Evolutionary conservation across 2,329 filamentous ascomycete genomes (phyloP), one percentile per base, ranked within the genome.

Genomic region (Blastomyces emzantsi): DNA sequence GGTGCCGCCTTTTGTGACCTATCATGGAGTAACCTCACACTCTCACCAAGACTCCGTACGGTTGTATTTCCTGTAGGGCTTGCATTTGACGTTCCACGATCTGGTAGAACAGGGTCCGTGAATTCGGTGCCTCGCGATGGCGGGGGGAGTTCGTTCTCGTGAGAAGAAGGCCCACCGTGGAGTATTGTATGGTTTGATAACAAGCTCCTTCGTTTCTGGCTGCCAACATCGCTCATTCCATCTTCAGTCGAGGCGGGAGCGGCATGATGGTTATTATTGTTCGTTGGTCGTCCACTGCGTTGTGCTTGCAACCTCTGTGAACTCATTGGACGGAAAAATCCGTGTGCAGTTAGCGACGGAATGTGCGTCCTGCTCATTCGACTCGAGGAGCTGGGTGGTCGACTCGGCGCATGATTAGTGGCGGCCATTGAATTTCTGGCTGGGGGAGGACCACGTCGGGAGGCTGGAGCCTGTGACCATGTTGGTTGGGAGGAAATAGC

Each of bases 311-410:
- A 81, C 74, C 91, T 89, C 74, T 96, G 92, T 30, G 93, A 96
- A 78, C 92, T 97, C 91, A 99, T 96, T 49, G 94, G 94, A 28
- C 88, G 89, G 73, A 96, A 96, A 79, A 99, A 97, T 62, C 90
- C 93, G 72, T 93, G 89, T 19, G 91, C 92, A 2, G 91, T 88
- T 62, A 99, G 80, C 1, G 89, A 92, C 1, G 94, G 92, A 25
- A 96, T 92, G 80, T 99, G 94, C 52, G 90, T 94, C 71, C 88
- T 85, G 73, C 88, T 92, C 56, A 88, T 82, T 52, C 90, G 82
- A 68, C 87, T 93, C 19, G 82, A 62, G 81, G 88, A 67, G 64
- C 77, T 80, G 59, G 73, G 76, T 82, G 82, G 68, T 76, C 85
- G 73, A 74, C 82, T 79, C 39, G 79, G 74, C 25, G 75, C 76